phyloP scores from a whole-genome alignment of 306 rosid genomes.

The Vicia sativa region DNA sequence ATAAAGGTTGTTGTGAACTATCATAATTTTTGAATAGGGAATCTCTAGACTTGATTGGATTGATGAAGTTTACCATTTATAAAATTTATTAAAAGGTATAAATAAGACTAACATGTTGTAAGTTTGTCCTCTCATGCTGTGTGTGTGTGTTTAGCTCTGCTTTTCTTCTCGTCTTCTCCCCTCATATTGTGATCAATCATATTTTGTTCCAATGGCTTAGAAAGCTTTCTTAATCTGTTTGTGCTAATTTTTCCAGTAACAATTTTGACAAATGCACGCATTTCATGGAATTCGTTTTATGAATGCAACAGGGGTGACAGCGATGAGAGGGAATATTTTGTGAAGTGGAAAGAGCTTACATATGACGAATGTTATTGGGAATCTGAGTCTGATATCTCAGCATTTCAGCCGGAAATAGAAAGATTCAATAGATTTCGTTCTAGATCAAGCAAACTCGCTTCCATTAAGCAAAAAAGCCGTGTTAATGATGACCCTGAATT shows the following conservation, averaged over 20 bases:
- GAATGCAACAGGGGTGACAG: slow-evolving; percentile 67
- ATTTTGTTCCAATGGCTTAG: slow-evolving; percentile 26
- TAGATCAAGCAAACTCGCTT: slow-evolving; percentile 59
- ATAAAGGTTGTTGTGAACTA: background rate
- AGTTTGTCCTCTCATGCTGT: background rate
- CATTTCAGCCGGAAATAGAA: slow-evolving; percentile 94
- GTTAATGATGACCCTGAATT: slow-evolving; percentile 59
- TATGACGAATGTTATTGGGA: slow-evolving; percentile 99
- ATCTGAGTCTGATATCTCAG: slow-evolving; percentile 80
- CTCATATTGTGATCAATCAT: slow-evolving; percentile 6
- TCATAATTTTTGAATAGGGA: slow-evolving; percentile 6
- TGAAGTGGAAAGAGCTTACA: slow-evolving; percentile 95
- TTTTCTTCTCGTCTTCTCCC: slow-evolving; percentile 8
- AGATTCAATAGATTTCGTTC: slow-evolving; percentile 75
- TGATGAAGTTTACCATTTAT: background rate
- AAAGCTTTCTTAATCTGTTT: slow-evolving; percentile 18
- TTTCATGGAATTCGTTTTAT: slow-evolving; percentile 38
- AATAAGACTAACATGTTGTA: background rate
- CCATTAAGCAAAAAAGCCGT: slow-evolving; percentile 61
- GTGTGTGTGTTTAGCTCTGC: slow-evolving; percentile 15
- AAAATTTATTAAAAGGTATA: slow-evolving; percentile 10
- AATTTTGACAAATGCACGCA: slow-evolving; percentile 17
- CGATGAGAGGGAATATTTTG: slow-evolving; percentile 82
- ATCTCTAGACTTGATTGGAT: slow-evolving; percentile 14
- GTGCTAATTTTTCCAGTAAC: background rate